phyloP scores from a whole-genome alignment of 805 yeast genomes.

The Torulaspora quercuum region DNA sequence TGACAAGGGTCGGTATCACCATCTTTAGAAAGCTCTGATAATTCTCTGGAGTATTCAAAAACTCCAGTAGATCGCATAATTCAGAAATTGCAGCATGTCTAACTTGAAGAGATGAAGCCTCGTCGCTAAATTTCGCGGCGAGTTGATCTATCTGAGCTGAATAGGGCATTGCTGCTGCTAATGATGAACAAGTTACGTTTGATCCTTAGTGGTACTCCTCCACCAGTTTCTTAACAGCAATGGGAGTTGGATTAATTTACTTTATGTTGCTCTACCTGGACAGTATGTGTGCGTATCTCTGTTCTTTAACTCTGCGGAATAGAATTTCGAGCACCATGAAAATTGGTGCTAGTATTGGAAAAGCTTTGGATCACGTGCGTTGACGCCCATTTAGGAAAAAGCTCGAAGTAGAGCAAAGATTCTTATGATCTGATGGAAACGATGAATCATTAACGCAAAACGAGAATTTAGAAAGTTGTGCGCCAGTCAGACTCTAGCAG shows the following conservation, averaged over 20 bases:
- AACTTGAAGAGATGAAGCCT: conserved; percentile 52
- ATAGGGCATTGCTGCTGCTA: conserved; percentile 34
- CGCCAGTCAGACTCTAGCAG: no score
- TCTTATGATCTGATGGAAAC: no score
- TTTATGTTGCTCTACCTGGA: no score
- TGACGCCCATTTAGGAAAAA: conserved; percentile 24
- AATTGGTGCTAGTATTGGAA: conserved; percentile 17
- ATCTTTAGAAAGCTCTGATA: conserved; percentile 70
- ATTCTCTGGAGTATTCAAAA: conserved; percentile 75
- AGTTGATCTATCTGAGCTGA: conserved; percentile 60
- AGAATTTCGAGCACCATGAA: conserved; percentile 6
- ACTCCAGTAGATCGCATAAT: conserved; percentile 80
- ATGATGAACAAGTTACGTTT: no score
- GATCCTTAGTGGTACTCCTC: no score
- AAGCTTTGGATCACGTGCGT: conserved; percentile 14
- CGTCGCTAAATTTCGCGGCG: conserved; percentile 57
- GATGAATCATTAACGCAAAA: no score
- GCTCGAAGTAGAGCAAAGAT: no score
- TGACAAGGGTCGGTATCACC: conserved; percentile 66
- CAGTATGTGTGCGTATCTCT: no score
- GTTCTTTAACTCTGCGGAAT: no score
- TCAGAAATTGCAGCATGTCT: conserved; percentile 74
- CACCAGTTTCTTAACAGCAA: no score
- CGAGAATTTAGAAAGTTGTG: no score
- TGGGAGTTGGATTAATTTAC: no score